These are phyloP conservation scores for Naegleria fowleri DNA, from an alignment of 208 protist genomes.

Conservation along the genomic window DNA sequence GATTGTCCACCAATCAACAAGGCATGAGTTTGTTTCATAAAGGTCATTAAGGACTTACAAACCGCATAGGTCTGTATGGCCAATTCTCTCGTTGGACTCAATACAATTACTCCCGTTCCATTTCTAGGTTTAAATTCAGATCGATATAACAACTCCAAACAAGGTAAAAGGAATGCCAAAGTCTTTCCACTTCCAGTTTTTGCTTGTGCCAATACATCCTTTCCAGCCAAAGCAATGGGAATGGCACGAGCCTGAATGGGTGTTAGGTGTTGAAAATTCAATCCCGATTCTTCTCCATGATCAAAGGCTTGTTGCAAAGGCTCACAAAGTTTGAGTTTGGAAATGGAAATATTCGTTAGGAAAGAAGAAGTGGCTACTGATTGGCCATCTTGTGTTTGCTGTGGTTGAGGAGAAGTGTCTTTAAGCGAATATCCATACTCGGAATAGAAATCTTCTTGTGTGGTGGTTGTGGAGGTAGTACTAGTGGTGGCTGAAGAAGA, in stretches of 20 bases:
- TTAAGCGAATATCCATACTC: background rate
- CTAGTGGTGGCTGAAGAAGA: too few species aligned
- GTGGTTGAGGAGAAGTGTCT: background rate
- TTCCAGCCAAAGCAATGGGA: constrained; percentile 70
- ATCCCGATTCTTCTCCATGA: background rate
- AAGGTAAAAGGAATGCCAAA: constrained; percentile 96
- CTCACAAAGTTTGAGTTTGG: background rate
- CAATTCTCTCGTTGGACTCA: constrained; percentile 97
- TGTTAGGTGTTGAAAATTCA: constrained; percentile 80
- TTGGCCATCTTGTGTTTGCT: background rate
- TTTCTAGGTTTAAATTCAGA: constrained; percentile 84
- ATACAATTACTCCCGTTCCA: constrained; percentile 91
- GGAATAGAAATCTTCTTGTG: background rate
- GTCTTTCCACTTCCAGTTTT: constrained; percentile 94
- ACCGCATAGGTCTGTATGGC: constrained; percentile 96
- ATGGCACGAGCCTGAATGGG: constrained; percentile 86
- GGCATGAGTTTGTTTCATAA: constrained; percentile 72
- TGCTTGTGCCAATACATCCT: constrained; percentile 80
- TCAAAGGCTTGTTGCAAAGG: background rate
- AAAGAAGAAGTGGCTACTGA: background rate
- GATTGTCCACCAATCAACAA: constrained; percentile 75
- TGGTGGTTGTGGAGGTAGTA: too few species aligned
- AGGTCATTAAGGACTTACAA: constrained; percentile 72
- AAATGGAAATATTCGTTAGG: background rate
- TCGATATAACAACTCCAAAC: constrained; percentile 91